Evolutionary conservation across 108 stramenopile genomes (phyloP), one percentile per base, ranked within the genome.

Genomic region (Fragilaria crotonensis): DNA sequence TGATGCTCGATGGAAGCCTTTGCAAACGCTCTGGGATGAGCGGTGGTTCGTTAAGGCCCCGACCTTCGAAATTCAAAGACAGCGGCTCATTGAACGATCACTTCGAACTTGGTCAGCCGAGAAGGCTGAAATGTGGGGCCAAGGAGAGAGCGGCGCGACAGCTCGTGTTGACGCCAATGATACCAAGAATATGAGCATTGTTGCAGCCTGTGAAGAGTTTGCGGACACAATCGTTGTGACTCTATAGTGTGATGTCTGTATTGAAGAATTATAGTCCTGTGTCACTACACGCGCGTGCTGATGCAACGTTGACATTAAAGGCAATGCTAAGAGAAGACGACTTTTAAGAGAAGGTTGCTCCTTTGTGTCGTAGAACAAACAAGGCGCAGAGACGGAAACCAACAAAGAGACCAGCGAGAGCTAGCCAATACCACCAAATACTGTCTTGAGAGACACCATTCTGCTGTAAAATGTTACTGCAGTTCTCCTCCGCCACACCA

Each of bases 11-110:
- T 85, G 84, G 84, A 53, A 56, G 23, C 67, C 71, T 21, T 23
- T 81, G 11, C 48, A 47, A 41, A 48, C 50, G 1, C 57, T 83
- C 25, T 85, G 82, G 68, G 84, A 89, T 53, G 87, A 89, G 64
- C 65, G 71, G 1, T 89, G 87, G 87, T 89, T 71, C 57, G 57
- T 89, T 17, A 59, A 51, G 20, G 54, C 45, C 30, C 29, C 67
- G 0, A 54, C 59, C 19, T 45, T 69, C 20, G 58, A 54, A 25
- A 73, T 60, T 20, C 79, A 82, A 45, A 55, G 72, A 22, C 25
- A 54, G 7, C 67, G 84, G 21, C 44, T 86, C 27, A 64, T 86
- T 11, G 30, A 59, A 25, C 64, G 83, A 14, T 63, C 62, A 50
- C 75, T 84, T 48, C 65, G 80, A 51, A 84, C 79, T 1, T 85